Base-by-base conservation (phyloP, 306 rosid species). In the Trifolium subterraneum region DNA sequence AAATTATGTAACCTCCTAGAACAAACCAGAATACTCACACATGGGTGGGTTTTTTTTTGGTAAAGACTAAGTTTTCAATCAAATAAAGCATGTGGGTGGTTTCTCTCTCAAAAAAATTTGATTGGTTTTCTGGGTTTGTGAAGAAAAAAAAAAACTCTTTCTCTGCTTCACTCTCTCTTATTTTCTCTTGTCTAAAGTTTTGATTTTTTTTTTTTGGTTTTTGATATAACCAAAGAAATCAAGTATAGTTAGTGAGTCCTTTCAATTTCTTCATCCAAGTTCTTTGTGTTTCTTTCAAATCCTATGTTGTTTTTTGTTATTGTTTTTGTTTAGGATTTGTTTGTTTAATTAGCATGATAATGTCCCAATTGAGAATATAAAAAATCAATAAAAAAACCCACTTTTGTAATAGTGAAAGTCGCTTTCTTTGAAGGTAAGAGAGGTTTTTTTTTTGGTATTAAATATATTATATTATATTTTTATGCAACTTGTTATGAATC, bases 21-120 rank as follows among this genome's bases (percentile, higher is more conserved):
- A 86, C 64, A 86, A 82, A 86, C 89, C 87, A 83, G 88, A 86
- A 75, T 59, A 59, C 38, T 1, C 71, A 71, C 88, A 78, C 83
- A 78, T 77, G 83, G 81, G 81, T 58, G 27, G 6, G 22, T 52
- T 66, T 18, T 7, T 63, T 11, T 5, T 48, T 64, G 8, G 8
- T 19, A 23, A 23, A 56, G 16, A 59, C 64, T 31, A 13, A 47
- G 51, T 55, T 67, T 62, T 39, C 42, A 15, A 42, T 62, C 76
- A 69, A 50, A 68, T 42, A 52, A 75, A 52, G 71, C 75, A 52
- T 68, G 59, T 73, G 42, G 54, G 19, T 71, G 27, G 54, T 68
- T n/a, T 7, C 25, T 19, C 27, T 20, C 13, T 42, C 6, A 4
- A 12, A 72, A 76, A 71, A n/a, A 15, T 39, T 83, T 78, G 50